Base-by-base conservation (phyloP, 352 stramenopile genomes). In the Pseudoperonospora humuli region DNA sequence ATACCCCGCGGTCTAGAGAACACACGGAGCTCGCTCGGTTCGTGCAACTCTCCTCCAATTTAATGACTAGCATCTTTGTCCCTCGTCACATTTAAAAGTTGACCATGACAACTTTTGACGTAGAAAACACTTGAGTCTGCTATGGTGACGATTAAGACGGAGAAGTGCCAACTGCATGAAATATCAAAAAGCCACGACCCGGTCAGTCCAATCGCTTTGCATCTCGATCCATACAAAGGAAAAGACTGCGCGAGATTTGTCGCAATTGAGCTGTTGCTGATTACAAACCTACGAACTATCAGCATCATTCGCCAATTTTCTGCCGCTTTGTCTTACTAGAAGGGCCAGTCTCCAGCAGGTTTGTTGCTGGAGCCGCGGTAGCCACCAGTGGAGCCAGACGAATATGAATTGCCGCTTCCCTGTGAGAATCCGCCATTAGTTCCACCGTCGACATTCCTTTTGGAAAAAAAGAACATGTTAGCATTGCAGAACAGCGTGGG, bases 311-410 rank as follows among this genome's bases (percentile, higher is more conserved):
- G 17, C 24, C 28, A 32, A 17, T 31, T 5, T 19, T n/a, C 15
- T 34, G 20, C 24, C 18, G 20, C 21, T n/a, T 20, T 19, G 32
- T 19, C 3, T 14, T 14, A 41, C 64, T 79, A 86, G 47, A 89
- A 89, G 10, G 77, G 77, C 77, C 77, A 89, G 33, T 86, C 75
- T n/a, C 65, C 67, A 24, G 67, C 70, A 33, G 73, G 58, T 40
- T 77, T 76, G 28, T 43, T 64, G 40, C 58, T 72, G 21, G 51
- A 57, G 15, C 54, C 49, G 31, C 54, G 58, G 39, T 67, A 64
- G 50, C 54, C 53, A 38, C 35, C 50, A 38, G 57, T 73, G 26
- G 57, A 54, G 34, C 64, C 49, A 3, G 56, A 57, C 14, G 59
- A 54, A 21, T 59, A 55, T 26, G 58, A 57, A 39, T 55, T 67